These are phyloP conservation scores for Ceriops decandra DNA, from an alignment of 345 rosid species.

Conservation along the genomic window DNA sequence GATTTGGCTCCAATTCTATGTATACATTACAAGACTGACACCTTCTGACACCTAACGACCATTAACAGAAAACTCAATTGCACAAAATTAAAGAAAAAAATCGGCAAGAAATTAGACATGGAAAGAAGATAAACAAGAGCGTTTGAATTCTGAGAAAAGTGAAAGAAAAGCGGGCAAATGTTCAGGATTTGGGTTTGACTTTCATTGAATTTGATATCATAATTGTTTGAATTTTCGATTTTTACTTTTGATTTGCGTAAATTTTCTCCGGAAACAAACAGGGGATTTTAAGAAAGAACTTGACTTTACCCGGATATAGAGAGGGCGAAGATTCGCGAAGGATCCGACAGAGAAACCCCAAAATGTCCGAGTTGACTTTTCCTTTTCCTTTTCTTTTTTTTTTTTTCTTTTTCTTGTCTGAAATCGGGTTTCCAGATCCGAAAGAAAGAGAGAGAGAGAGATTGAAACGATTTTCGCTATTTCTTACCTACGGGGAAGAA, in stretches of 20 bases:
- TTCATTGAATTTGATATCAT: too few species aligned
- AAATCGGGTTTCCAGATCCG: too few species aligned
- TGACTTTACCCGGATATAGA: slow-evolving; percentile 1
- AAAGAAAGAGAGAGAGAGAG: too few species aligned
- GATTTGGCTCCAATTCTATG: slow-evolving; percentile 19
- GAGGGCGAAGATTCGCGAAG: background rate
- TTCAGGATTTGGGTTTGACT: too few species aligned
- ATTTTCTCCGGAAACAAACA: background rate
- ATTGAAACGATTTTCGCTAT: too few species aligned
- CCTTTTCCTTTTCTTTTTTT: too few species aligned
- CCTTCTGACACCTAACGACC: slow-evolving; percentile 6
- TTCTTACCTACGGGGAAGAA: too few species aligned
- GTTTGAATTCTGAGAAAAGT: too few species aligned
- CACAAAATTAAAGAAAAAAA: background rate
- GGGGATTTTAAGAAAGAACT: background rate
- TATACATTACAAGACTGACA: slow-evolving; percentile 26
- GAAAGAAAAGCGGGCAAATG: too few species aligned
- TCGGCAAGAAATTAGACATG: background rate
- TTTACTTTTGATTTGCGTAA: background rate
- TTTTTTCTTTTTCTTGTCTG: too few species aligned
- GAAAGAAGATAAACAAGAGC: background rate
- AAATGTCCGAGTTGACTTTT: too few species aligned
- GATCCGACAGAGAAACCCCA: slow-evolving; percentile 11
- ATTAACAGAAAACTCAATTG: slow-evolving; percentile 8
- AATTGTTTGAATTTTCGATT: too few species aligned